Conservation (phyloP, 108 stramenopile species). For the Nannochloropsis salina region DNA sequence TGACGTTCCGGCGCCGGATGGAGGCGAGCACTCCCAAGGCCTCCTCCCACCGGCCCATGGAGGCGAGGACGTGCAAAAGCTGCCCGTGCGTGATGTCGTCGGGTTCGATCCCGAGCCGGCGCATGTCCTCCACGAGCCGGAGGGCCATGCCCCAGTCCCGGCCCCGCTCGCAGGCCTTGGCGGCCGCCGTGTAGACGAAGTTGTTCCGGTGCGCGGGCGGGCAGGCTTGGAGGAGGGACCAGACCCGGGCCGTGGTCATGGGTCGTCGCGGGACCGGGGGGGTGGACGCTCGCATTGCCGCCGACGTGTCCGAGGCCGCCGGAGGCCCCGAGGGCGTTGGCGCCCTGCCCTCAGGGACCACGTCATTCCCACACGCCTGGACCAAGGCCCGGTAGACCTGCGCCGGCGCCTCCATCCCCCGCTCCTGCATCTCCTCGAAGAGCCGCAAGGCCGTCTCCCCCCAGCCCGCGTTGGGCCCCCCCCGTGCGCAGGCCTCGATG, state of each 20-base stretch:
- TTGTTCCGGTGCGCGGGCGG: neutral
- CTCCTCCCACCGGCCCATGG: neutral
- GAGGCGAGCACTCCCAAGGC: neutral
- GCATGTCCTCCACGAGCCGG: neutral
- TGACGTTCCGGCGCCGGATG: neutral
- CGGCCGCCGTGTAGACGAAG: neutral
- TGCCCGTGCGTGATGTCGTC: neutral
- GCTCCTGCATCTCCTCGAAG: slow-evolving; percentile 4
- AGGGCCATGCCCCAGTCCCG: neutral
- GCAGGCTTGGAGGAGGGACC: neutral
- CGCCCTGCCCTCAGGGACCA: neutral
- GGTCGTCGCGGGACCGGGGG: neutral
- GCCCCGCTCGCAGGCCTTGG: neutral
- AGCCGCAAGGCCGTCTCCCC: neutral
- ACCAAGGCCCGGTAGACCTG: neutral
- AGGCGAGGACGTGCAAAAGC: neutral
- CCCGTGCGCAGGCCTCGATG: slow-evolving; percentile 1
- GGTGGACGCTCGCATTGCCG: neutral
- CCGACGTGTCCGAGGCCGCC: neutral
- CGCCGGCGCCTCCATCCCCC: neutral
- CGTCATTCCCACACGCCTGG: neutral
- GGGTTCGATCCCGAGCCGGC: neutral
- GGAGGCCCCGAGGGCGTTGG: neutral
- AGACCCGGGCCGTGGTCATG: neutral
- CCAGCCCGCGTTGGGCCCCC: neutral